These are phyloP conservation scores for Intubia oerlemansii DNA, from an alignment of 2,329 filamentous ascomycete genomes.

Conservation along the genomic window DNA sequence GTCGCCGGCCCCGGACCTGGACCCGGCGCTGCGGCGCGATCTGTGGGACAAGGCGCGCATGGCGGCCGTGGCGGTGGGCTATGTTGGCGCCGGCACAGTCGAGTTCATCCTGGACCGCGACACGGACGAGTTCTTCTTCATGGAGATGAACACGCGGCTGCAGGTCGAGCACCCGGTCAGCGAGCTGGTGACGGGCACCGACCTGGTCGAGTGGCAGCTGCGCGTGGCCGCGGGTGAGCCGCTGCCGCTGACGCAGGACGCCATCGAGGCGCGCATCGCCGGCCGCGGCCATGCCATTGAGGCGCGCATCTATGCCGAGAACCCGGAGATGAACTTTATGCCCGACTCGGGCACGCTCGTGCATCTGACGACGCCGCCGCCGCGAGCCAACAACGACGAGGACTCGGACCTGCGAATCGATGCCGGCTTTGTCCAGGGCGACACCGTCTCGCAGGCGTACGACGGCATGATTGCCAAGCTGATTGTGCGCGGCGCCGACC, in stretches of 20 bases:
- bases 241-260: conserved; percentile 31
- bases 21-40: conserved; percentile 33
- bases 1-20: conserved; percentile 53
- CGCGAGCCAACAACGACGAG: conserved; percentile 5
- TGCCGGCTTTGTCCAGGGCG: conserved; percentile 76
- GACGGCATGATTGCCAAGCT: conserved; percentile 98
- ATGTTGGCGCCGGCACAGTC: conserved; percentile 75
- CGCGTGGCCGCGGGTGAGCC: conserved; percentile 41
- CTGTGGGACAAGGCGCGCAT: conserved; percentile 45
- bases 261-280: conserved; percentile 55
- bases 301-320: conserved; percentile 91
- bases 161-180: conserved; percentile 95
- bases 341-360: conserved; percentile 80
- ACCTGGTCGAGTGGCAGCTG: conserved; percentile 91
- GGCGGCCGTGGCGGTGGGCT: conserved; percentile 54
- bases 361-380: conserved; percentile 52
- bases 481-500: conserved; percentile 64
- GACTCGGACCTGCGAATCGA: conserved; percentile 70
- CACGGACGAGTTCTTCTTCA: conserved; percentile 60
- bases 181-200: conserved; percentile 44
- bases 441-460: conserved; percentile 84
- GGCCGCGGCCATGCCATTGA: conserved; percentile 75
- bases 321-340: conserved; percentile 76
- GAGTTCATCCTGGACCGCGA: conserved; percentile 81
- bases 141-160: conserved; percentile 70